These are phyloP conservation scores for Cucurbita pepo DNA, from an alignment of 306 rosid species.

Conservation along the genomic window DNA sequence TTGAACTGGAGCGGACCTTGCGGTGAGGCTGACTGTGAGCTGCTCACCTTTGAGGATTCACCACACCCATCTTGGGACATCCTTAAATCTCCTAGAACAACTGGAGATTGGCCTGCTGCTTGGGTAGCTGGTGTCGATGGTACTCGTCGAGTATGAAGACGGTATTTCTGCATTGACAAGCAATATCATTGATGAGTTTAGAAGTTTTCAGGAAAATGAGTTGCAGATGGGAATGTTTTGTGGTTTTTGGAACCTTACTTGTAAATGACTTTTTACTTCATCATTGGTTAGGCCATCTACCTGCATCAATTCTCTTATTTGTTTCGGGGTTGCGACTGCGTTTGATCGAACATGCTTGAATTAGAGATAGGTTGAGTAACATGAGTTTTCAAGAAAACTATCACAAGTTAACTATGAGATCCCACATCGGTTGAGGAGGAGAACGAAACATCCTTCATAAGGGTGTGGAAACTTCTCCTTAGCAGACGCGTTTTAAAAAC, in stretches of 20 bases:
- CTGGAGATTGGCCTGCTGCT: conserved; percentile 32
- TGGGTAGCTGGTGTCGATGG: conserved; percentile 24
- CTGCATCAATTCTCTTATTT: conserved; percentile 94
- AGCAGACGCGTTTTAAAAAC: too few relatives aligned
- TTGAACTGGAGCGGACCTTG: conserved; percentile 82
- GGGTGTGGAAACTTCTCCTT: too few relatives aligned
- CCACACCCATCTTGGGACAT: conserved; percentile 54
- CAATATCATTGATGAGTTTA: background rate
- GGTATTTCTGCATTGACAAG: conserved; percentile 56
- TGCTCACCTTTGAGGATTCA: conserved; percentile 62
- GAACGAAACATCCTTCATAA: too few relatives aligned
- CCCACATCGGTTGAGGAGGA: too few relatives aligned
- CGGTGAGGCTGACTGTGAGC: conserved; percentile 78
- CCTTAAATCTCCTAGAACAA: conserved; percentile 66
- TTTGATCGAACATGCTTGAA: background rate
- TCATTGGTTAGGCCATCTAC: conserved; percentile 96
- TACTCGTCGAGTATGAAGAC: conserved; percentile 80
- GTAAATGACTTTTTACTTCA: conserved; percentile 97
- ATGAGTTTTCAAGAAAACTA: background rate
- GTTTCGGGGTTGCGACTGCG: conserved; percentile 95
- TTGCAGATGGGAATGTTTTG: background rate
- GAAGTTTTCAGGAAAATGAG: background rate
- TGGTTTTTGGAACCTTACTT: conserved; percentile 32
- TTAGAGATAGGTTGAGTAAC: background rate
- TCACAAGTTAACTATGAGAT: background rate